Conservation (phyloP, 108 stramenopile species). For the Chaetoceros muelleri region DNA sequence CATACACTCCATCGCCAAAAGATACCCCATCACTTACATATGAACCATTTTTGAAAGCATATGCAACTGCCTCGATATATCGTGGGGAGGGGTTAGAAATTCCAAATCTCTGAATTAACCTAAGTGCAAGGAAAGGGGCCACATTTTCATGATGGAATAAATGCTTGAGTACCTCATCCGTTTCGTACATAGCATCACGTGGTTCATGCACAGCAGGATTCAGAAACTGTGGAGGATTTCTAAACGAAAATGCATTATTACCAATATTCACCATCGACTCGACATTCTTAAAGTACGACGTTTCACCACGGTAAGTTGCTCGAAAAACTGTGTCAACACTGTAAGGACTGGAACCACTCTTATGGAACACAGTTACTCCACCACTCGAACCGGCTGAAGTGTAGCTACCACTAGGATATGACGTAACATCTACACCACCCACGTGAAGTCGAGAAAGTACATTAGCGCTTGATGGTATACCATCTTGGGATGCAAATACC, state of each 20-base stretch:
- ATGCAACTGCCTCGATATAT: slow-evolving; percentile 22
- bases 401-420: slow-evolving; percentile 5
- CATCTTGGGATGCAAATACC: slow-evolving; percentile 15
- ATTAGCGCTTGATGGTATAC: slow-evolving; percentile 4
- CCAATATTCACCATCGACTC: slow-evolving; percentile 25
- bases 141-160: slow-evolving; percentile 37
- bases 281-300: slow-evolving; percentile 30
- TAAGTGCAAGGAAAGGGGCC: slow-evolving; percentile 45
- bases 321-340: slow-evolving; percentile 39
- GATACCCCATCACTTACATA: slow-evolving; percentile 9
- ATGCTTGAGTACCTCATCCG: slow-evolving; percentile 59
- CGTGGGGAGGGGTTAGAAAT: slow-evolving; percentile 61
- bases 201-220: slow-evolving; percentile 23
- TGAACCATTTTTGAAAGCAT: slow-evolving; percentile 46
- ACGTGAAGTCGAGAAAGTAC: slow-evolving; percentile 23
- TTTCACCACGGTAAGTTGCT: slow-evolving; percentile 26
- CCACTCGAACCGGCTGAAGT: slow-evolving; percentile 11
- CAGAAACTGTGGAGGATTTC: slow-evolving; percentile 52
- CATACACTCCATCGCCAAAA: slow-evolving; percentile 49
- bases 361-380: slow-evolving; percentile 8
- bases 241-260: slow-evolving; percentile 31
- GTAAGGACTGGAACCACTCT: slow-evolving; percentile 8
- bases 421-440: slow-evolving; percentile 20
- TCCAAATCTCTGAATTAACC: slow-evolving; percentile 50
- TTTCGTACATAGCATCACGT: slow-evolving; percentile 54